Evolutionary conservation across 192 early-diverging fungal species (phyloP).

Genomic region (Irineochytrium annulatum): DNA sequence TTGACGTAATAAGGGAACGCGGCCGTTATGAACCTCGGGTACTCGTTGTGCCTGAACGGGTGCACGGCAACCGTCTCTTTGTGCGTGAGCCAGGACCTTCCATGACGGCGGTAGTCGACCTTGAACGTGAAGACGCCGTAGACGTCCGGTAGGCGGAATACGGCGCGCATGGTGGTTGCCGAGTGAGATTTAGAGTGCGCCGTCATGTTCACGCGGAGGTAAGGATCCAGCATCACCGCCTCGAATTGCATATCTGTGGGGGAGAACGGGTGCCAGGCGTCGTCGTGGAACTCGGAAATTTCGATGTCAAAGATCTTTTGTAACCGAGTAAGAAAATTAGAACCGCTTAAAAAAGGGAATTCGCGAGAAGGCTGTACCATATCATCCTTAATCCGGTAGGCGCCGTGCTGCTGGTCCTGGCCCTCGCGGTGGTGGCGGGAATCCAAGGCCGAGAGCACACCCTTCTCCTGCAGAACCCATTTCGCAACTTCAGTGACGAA

Average conservation of each 20-base stretch:
- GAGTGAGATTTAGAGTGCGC: conserved; percentile 12
- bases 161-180: conserved; percentile 13
- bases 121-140: conserved; percentile 98
- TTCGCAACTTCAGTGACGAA: conserved; percentile 72
- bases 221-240: conserved; percentile 96
- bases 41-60: conserved; percentile 94
- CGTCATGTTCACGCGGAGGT: conserved; percentile 68
- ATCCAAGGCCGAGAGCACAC: conserved; percentile 71
- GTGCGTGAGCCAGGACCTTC: conserved; percentile 69
- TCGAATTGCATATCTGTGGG: conserved; percentile 84
- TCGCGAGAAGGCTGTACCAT: conserved; percentile 53
- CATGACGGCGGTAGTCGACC: conserved; percentile 84
- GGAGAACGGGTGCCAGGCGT: conserved; percentile 80
- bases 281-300: conserved; percentile 72
- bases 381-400: conserved; percentile 92
- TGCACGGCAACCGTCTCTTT: conserved; percentile 77
- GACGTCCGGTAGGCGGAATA: conserved; percentile 79
- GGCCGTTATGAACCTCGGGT: conserved; percentile 82
- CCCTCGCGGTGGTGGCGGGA: conserved; percentile 63
- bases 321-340: not conserved
- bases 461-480: conserved; percentile 92
- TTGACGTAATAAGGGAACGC: conserved; percentile 96
- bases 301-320: conserved; percentile 73
- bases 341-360: not conserved
- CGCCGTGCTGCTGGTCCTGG: conserved; percentile 60